A percentile compares a stretch with the other conserved stretches of the same genome.
These are phyloP conservation scores for Biancaea sappan DNA, from an alignment of 306 rosid genomes.

Conservation along the genomic window DNA sequence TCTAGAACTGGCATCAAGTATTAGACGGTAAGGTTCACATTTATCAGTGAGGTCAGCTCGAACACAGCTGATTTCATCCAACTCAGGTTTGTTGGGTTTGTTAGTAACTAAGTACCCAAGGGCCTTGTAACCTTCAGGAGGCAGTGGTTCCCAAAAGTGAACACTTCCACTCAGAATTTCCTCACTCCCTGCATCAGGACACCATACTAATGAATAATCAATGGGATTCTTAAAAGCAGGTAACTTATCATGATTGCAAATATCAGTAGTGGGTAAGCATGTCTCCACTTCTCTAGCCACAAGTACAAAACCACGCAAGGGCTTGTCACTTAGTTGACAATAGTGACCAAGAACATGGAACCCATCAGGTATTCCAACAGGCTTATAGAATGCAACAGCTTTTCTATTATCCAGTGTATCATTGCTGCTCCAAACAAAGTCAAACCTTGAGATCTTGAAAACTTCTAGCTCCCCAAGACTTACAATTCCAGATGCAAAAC, in stretches of 20 bases:
- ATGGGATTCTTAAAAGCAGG: conserved; percentile 68
- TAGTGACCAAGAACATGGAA: conserved; percentile 78
- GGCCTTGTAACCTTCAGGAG: conserved; percentile 78
- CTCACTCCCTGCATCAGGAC: conserved; percentile 56
- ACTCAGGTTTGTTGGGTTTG: conserved; percentile 59
- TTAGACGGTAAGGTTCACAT: conserved; percentile 59
- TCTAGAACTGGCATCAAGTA: conserved; percentile 43
- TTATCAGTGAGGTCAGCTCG: conserved; percentile 71
- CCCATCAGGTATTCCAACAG: conserved; percentile 68
- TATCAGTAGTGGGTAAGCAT: conserved; percentile 29
- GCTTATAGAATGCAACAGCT: conserved; percentile 66
- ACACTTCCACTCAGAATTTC: conserved; percentile 45
- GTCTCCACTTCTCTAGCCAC: conserved; percentile 63
- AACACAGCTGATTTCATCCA: conserved; percentile 76
- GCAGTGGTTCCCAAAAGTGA: conserved; percentile 82
- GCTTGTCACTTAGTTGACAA: conserved; percentile 63
- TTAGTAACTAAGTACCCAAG: conserved; percentile 75
- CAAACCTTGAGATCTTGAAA: conserved; percentile 56
- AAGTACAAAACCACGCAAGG: conserved; percentile 72
- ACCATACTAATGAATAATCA: conserved; percentile 69
- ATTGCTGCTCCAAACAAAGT: conserved; percentile 62
- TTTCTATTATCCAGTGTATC: conserved; percentile 42
- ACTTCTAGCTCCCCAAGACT: conserved; percentile 81
- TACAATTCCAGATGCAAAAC: conserved; percentile 74
- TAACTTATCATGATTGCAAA: conserved; percentile 29